A percentile compares a stretch with the other conserved stretches of the same genome.
Conservation (phyloP, 345 rosid genomes). For the Hibiscus trionum region DNA sequence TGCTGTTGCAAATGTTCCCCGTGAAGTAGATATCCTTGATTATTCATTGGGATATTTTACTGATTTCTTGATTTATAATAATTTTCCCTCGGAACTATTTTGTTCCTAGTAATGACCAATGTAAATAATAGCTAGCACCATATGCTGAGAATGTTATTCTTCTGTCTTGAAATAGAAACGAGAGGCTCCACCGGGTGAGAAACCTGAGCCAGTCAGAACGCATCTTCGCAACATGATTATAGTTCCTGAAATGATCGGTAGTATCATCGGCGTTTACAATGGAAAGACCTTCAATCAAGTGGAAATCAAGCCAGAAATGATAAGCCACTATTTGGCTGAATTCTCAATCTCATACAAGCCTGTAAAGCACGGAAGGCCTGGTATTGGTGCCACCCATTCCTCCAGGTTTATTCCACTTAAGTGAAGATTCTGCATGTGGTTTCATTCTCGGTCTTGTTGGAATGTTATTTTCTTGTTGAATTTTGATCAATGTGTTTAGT, state of each 20-base stretch:
- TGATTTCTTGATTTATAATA: not conserved
- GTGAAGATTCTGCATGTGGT: slow-evolving; percentile 22
- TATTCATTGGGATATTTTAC: not conserved
- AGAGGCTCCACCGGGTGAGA: slow-evolving; percentile 60
- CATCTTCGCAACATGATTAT: slow-evolving; percentile 72
- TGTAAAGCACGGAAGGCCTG: slow-evolving; percentile 60
- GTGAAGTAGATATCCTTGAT: not conserved
- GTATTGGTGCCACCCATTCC: slow-evolving; percentile 65
- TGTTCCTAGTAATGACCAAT: not conserved
- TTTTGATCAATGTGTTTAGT: slow-evolving; percentile 1
- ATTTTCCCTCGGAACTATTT: not conserved
- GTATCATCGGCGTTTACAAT: slow-evolving; percentile 53
- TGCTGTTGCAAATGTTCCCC: not conserved
- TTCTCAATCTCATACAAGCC: slow-evolving; percentile 54
- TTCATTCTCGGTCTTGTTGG: not conserved
- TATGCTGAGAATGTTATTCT: not conserved
- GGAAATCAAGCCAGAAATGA: slow-evolving; percentile 71
- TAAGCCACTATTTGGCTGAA: slow-evolving; percentile 53
- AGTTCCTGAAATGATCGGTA: slow-evolving; percentile 68
- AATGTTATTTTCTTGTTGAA: not conserved
- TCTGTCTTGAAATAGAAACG: slow-evolving; percentile 33
- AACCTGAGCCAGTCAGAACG: slow-evolving; percentile 59
- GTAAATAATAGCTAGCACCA: not conserved
- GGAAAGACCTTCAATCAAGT: slow-evolving; percentile 66
- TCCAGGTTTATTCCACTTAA: slow-evolving; percentile 77